A percentile compares a stretch with the other conserved stretches of the same genome.
Evolutionary conservation across 345 rosid species (phyloP).

Genomic region (Nephelium lappaceum): DNA sequence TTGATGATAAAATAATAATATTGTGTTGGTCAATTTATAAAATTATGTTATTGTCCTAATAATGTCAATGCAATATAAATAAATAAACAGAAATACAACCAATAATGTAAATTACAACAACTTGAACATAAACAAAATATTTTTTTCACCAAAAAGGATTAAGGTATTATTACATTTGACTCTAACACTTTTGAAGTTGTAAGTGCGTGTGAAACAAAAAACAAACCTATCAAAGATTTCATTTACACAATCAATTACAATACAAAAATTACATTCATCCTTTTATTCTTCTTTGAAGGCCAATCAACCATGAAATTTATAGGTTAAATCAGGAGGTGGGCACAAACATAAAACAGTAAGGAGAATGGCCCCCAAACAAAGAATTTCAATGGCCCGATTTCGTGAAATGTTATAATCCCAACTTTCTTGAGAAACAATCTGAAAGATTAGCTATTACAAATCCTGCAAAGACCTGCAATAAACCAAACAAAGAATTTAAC

Average conservation of each 20-base stretch:
- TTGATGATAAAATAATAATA: too few relatives aligned
- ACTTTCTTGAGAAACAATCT: slow-evolving; percentile 72
- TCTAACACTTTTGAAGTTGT: slow-evolving; percentile 9
- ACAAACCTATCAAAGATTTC: slow-evolving; percentile 17
- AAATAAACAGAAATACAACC: neutral
- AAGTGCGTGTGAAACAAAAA: slow-evolving; percentile 2
- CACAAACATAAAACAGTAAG: slow-evolving; percentile 24
- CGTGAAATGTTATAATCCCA: slow-evolving; percentile 61
- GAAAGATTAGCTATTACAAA: slow-evolving; percentile 88
- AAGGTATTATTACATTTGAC: slow-evolving; percentile 14
- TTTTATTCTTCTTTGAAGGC: slow-evolving; percentile 1
- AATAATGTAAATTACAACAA: too few relatives aligned
- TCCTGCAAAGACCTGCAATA: slow-evolving; percentile 86
- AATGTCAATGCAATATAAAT: neutral
- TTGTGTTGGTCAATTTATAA: too few relatives aligned
- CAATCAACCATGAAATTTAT: slow-evolving; percentile 12
- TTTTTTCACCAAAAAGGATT: neutral
- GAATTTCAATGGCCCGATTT: slow-evolving; percentile 18
- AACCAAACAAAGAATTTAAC: neutral
- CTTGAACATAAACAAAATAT: neutral
- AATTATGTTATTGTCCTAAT: neutral
- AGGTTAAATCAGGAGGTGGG: slow-evolving; percentile 12
- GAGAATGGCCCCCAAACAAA: slow-evolving; percentile 29
- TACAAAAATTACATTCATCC: slow-evolving; percentile 16
- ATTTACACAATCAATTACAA: slow-evolving; percentile 31